Evolutionary conservation across 148 eudicot genomes (phyloP), one percentile per base, ranked within the genome.

Genomic region (Limonium bicolor): DNA sequence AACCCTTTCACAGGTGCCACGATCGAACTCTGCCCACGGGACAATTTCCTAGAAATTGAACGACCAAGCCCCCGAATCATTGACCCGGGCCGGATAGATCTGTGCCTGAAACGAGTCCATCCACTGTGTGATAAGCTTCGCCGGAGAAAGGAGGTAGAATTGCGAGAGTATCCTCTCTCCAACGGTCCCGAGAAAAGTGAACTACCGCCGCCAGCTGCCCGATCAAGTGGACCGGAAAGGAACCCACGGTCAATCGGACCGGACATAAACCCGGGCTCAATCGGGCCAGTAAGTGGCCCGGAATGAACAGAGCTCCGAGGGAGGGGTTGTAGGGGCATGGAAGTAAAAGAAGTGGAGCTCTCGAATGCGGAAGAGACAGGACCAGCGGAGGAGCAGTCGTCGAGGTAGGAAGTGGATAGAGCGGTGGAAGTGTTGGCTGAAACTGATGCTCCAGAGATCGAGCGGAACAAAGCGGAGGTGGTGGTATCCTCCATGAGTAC

Each of bases 371-470:
- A 73, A 47, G 49, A 73, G 18, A 28, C 32, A 41, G 41, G 35
- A 45, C 40, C 44, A 54, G 40, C 51, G 53, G 55, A 56, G 60
- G 20, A 42, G 44, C 29, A 20, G 3, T 59, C 58, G 14, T 52
- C 43, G 36, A 66, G 14, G n/a, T 11, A 48, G 2, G 90, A 54
- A 1, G 81, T 68, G 36, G 92, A 70, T 17, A 70, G 81, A 1
- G 92, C 72, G 2, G 96, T 88, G 0, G 97, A 71, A 3, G 94
- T 79, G 61, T 87, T 87, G 17, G 96, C 94, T 10, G 86, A 76
- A 2, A 87, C 96, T 22, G 94, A 67, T 16, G 95, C 97, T 27
- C 97, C 97, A 65, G 97, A 88, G 54, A 88, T 88, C 1, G 95
- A 67, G 7, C 77, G 76, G 66, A 88, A 88, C 11, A 75, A 53